phyloP scores from a whole-genome alignment of 148 eudicot genomes.

The Hydrangea macrophylla region DNA sequence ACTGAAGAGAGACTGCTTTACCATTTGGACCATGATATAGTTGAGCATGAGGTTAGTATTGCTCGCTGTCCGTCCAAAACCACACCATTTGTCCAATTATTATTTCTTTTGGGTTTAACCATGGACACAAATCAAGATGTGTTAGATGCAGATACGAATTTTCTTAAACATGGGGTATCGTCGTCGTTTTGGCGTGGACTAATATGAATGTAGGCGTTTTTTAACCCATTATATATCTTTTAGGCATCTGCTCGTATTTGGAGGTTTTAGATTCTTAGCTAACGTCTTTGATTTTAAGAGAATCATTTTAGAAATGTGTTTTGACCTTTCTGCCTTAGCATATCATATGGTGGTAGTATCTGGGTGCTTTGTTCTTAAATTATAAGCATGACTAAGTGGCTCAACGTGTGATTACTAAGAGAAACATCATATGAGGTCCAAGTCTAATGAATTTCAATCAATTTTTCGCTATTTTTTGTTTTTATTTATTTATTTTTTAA shows the following conservation, averaged over 20 bases:
- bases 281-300: neutral
- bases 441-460: neutral
- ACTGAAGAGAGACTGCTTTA: neutral
- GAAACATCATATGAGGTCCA: neutral
- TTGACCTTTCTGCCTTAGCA: neutral
- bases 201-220: neutral
- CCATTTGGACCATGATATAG: neutral
- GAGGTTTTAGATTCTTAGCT: neutral
- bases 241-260: neutral
- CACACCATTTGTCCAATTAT: neutral
- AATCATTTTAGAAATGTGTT: no score
- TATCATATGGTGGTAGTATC: neutral
- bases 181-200: neutral
- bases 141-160: neutral
- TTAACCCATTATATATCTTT: neutral
- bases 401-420: neutral
- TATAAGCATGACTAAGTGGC: neutral
- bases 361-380: neutral
- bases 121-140: neutral
- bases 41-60: neutral
- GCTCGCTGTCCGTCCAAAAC: neutral
- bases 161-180: neutral
- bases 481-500: neutral
- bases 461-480: neutral
- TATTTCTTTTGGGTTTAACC: neutral